Evolutionary conservation across 192 early-diverging fungal genomes (phyloP).

Genomic region (Powellomyces hirtus): DNA sequence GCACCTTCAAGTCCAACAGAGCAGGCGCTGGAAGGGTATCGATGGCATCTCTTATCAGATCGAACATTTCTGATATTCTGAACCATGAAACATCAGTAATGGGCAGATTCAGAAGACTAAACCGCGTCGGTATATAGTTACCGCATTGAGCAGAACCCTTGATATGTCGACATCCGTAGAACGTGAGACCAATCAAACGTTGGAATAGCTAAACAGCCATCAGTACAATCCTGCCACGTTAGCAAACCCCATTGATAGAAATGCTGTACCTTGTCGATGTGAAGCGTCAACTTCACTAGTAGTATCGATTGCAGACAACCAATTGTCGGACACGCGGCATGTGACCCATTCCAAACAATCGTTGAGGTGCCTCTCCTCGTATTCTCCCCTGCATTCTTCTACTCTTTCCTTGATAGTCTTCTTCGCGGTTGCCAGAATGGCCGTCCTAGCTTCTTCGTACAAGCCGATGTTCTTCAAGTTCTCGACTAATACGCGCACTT

Average conservation of each 20-base stretch:
- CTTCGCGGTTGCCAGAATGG: background rate
- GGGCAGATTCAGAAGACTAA: background rate
- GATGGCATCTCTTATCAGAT: background rate
- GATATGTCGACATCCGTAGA: background rate
- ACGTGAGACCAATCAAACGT: background rate
- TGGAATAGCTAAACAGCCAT: background rate
- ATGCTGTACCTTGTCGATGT: too few relatives aligned
- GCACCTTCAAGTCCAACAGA: constrained; percentile 8
- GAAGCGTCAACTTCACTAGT: too few relatives aligned
- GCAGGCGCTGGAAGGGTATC: background rate
- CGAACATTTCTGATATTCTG: constrained; percentile 6
- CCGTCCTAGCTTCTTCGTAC: background rate
- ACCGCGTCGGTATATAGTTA: background rate
- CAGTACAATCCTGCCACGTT: background rate
- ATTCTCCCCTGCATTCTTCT: background rate
- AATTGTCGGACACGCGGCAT: background rate
- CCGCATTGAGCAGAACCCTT: constrained; percentile 16
- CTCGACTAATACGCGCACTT: background rate
- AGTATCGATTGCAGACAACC: background rate
- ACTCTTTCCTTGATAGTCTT: background rate
- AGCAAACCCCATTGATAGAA: too few relatives aligned
- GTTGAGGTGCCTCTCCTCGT: background rate
- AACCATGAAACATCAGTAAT: too few relatives aligned
- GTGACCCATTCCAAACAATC: background rate
- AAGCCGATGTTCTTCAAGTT: background rate